Base-by-base conservation (phyloP, 1,284 basidiomycete species). In the Moesziomyces sp. region DNA sequence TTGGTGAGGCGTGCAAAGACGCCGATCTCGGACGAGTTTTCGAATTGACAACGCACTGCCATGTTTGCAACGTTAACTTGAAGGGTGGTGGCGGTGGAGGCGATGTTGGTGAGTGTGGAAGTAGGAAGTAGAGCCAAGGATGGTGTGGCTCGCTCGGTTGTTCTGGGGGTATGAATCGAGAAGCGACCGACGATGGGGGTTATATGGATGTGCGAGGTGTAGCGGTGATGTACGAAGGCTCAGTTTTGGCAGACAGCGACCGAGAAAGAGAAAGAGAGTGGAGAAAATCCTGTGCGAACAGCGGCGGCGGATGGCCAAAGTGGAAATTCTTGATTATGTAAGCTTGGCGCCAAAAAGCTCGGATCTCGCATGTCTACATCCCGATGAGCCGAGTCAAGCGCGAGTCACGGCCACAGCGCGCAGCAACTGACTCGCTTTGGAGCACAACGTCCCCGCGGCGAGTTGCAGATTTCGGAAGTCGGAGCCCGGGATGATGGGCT, bases 1-100 rank as follows among this genome's bases (percentile, higher is more conserved):
- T 99, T 98, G 82, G 96, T 98, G 95, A 89, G 87, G 93, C 97
- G 67, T 7, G 74, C 74, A 60, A 82, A 78, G 40, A 96, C 93
- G 82, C 94, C 93, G 78, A 98, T 90, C 83, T 98, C 95, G 86
- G 92, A 94, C 86, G 91, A 94, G 87, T 97, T 97, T 87, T 99
- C 95, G 84, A 97, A 99, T 87, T 85, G 81, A 51, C 83, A 84
- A 71, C 85, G 74, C 3, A 76, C 68, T 46, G 73, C 74, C 76
- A 74, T 81, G 46, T 47, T 69, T 49, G 45, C 47, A 19, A 13
- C 21, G 21, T 21, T 21, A 21, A 21, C 21, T 21, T 21, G 21
- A 2, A 21, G 21, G 21, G 28, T 28, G 28, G 28, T 28, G 21
- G 21, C 21, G 21, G 21, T 21, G 21, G 21, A 21, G 21, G 21